Percentiles rank a stretch among this genome's conserved stretches.
Conservation (phyloP, 2,329 filamentous ascomycete species). For the Paracoccidioides lutzii region DNA sequence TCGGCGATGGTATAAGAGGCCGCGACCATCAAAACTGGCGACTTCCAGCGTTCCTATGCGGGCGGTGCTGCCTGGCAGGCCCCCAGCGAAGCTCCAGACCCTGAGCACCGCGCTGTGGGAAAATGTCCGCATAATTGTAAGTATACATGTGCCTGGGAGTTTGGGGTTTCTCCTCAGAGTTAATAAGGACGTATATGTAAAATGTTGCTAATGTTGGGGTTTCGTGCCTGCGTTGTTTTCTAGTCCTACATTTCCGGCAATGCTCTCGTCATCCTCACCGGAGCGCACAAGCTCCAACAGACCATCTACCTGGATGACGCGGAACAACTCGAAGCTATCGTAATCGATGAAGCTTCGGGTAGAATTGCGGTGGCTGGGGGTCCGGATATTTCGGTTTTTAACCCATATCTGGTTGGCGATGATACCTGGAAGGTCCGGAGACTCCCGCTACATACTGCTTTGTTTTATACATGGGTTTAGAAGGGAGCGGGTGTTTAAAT, state of each 20-base stretch:
- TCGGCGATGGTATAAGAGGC: constrained; percentile 10
- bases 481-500: background rate
- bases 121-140: constrained; percentile 57
- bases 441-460: background rate
- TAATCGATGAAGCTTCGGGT: constrained; percentile 67
- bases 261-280: constrained; percentile 70
- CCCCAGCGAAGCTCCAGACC: constrained; percentile 64
- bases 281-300: constrained; percentile 63
- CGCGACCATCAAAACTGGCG: constrained; percentile 5
- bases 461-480: background rate
- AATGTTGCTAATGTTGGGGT: constrained; percentile 1
- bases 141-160: constrained; percentile 15
- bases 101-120: constrained; percentile 63
- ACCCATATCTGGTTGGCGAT: constrained; percentile 57
- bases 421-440: constrained; percentile 57
- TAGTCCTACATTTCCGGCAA: constrained; percentile 84
- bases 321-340: constrained; percentile 55
- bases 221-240: constrained; percentile 1
- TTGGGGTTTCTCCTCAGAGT: background rate
- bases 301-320: constrained; percentile 77
- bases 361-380: constrained; percentile 69
- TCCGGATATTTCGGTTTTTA: constrained; percentile 59
- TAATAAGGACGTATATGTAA: background rate
- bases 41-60: constrained; percentile 48
- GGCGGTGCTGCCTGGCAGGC: constrained; percentile 66